Conservation (phyloP, 495 filamentous ascomycete genomes). For the Hypoxylon cercidicola region DNA sequence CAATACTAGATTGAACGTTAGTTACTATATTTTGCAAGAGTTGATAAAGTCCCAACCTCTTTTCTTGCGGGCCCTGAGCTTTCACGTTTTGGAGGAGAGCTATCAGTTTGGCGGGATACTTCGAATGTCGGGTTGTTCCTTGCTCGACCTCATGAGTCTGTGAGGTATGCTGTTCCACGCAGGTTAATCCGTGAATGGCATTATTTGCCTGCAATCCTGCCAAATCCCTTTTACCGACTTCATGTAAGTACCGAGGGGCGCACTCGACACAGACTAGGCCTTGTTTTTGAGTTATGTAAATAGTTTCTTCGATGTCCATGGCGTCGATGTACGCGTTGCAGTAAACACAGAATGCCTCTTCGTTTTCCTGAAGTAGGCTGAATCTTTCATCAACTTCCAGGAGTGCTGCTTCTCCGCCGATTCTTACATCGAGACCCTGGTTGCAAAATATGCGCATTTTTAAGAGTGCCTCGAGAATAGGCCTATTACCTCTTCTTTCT, state of each 20-base stretch:
- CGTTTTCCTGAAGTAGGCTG: neutral
- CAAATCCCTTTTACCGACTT: too few relatives aligned
- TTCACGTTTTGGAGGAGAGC: constrained; percentile 1
- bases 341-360: neutral
- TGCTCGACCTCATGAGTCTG: too few relatives aligned
- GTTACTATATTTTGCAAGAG: neutral
- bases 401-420: neutral
- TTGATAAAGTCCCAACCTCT: neutral
- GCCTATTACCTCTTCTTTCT: neutral
- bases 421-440: neutral
- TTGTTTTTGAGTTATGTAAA: too few relatives aligned
- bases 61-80: neutral
- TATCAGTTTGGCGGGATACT: neutral
- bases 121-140: neutral
- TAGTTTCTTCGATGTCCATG: too few relatives aligned
- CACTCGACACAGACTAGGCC: too few relatives aligned
- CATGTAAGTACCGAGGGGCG: too few relatives aligned
- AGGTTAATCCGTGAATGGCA: too few relatives aligned
- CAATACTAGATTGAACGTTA: constrained; percentile 48
- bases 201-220: too few relatives aligned
- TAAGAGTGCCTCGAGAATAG: neutral
- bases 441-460: constrained; percentile 8
- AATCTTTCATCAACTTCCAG: neutral
- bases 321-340: too few relatives aligned
- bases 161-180: too few relatives aligned